Evolutionary conservation across 768 basidiomycete species (phyloP).

Genomic region (Calocybe cyanea): DNA sequence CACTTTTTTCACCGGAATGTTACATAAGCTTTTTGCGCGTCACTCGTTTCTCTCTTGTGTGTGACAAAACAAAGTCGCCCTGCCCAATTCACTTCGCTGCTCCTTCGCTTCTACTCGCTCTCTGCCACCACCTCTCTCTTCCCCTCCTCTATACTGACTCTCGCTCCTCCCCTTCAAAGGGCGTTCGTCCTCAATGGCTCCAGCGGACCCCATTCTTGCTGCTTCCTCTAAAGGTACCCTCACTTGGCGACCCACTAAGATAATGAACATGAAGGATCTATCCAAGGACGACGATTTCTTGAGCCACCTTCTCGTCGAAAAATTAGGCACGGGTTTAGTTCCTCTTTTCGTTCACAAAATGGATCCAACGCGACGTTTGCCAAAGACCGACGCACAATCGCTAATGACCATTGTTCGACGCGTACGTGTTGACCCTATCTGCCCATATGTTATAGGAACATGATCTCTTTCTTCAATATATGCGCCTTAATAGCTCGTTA

Average conservation of each 20-base stretch:
- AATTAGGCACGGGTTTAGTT: constrained; percentile 73
- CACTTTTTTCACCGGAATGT: constrained; percentile 6
- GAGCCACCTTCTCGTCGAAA: constrained; percentile 85
- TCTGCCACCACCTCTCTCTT: constrained; percentile 6
- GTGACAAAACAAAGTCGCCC: constrained; percentile 11
- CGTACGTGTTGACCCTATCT: constrained; percentile 43
- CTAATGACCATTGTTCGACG: constrained; percentile 73
- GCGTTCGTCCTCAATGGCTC: constrained; percentile 25
- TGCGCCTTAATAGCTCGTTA: constrained; percentile 70
- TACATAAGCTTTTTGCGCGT: constrained; percentile 24
- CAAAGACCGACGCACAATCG: constrained; percentile 67
- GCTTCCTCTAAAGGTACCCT: constrained; percentile 28
- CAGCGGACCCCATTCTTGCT: constrained; percentile 19
- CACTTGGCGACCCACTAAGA: constrained; percentile 78
- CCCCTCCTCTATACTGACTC: constrained; percentile 18
- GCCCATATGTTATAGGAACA: constrained; percentile 19
- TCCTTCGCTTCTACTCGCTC: constrained; percentile 3
- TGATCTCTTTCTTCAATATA: constrained; percentile 7
- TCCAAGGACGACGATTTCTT: constrained; percentile 90
- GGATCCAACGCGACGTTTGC: constrained; percentile 73
- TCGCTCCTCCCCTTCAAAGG: constrained; percentile 15
- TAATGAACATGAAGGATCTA: constrained; percentile 89
- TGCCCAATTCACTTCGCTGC: constrained; percentile 3
- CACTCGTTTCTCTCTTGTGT: constrained; percentile 10
- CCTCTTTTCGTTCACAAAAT: constrained; percentile 91